Evolutionary conservation across 441 rosid genomes (phyloP).

Genomic region (Kokia cookei): DNA sequence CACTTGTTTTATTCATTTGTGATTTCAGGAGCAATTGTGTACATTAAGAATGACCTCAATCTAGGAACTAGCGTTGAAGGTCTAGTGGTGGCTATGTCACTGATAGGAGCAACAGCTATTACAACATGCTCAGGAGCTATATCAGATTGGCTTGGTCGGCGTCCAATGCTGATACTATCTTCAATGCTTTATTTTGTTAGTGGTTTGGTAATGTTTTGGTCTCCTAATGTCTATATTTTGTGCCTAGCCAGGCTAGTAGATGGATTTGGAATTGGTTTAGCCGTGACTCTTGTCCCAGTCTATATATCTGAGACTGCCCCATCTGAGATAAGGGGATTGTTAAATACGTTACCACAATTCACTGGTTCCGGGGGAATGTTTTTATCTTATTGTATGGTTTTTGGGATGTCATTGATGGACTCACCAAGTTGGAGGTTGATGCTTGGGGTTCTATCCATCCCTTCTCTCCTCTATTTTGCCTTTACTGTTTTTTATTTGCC

Average conservation of each 20-base stretch:
- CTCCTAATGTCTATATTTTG: constrained; percentile 63
- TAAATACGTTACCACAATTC: constrained; percentile 74
- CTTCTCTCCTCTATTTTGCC: constrained; percentile 45
- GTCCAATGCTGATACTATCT: constrained; percentile 64
- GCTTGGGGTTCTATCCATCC: constrained; percentile 73
- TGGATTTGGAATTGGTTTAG: constrained; percentile 72
- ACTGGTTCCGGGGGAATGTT: constrained; percentile 73
- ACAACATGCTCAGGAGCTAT: constrained; percentile 74
- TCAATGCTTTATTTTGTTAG: constrained; percentile 57
- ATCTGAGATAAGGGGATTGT: constrained; percentile 60
- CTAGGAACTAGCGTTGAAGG: constrained; percentile 59
- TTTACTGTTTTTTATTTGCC: constrained; percentile 59
- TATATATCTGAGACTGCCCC: constrained; percentile 78
- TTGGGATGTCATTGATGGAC: constrained; percentile 46
- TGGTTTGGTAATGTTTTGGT: constrained; percentile 69
- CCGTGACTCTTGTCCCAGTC: constrained; percentile 68
- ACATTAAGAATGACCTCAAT: constrained; percentile 49
- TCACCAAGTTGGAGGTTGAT: constrained; percentile 66
- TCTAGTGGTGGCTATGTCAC: constrained; percentile 72
- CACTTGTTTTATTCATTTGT: neutral
- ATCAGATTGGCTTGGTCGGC: constrained; percentile 72
- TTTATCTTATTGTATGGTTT: constrained; percentile 70
- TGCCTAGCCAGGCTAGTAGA: constrained; percentile 61
- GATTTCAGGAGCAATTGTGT: constrained; percentile 57
- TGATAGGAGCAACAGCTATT: constrained; percentile 63